A percentile compares a stretch with the other conserved stretches of the same genome.
These are phyloP conservation scores for Macrolepiota dolichaula DNA, from an alignment of 768 basidiomycete genomes.

Conservation along the genomic window DNA sequence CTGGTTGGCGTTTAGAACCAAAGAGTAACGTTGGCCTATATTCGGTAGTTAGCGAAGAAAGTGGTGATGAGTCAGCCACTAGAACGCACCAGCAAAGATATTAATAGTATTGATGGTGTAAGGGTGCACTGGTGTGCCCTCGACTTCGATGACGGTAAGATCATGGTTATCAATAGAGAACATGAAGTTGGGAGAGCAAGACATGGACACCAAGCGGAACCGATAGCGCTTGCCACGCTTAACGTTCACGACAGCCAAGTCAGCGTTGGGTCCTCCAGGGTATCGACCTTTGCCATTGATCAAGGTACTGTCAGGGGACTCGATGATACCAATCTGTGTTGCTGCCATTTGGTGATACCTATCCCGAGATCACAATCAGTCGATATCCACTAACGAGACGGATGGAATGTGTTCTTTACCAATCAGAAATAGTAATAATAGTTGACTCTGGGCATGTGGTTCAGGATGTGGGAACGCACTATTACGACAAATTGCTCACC, in stretches of 20 bases:
- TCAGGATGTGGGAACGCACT: slow-evolving; percentile 21
- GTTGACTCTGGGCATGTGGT: slow-evolving; percentile 29
- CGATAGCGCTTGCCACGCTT: slow-evolving; percentile 28
- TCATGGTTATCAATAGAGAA: slow-evolving; percentile 46
- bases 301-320: slow-evolving; percentile 25
- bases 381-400: not conserved
- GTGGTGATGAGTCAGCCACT: not conserved
- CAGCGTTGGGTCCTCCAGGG: slow-evolving; percentile 25
- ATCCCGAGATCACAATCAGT: not conserved
- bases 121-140: slow-evolving; percentile 25
- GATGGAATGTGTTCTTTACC: slow-evolving; percentile 16
- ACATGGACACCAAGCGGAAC: slow-evolving; percentile 21
- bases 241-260: slow-evolving; percentile 33
- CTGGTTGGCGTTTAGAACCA: slow-evolving; percentile 32
- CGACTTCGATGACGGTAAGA: slow-evolving; percentile 35
- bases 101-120: slow-evolving; percentile 28
- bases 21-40: slow-evolving; percentile 40
- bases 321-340: slow-evolving; percentile 17
- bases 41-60: not conserved
- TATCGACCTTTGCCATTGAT: slow-evolving; percentile 39
- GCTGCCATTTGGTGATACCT: slow-evolving; percentile 22
- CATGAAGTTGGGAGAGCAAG: slow-evolving; percentile 29
- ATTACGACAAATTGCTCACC: slow-evolving; percentile 25
- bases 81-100: slow-evolving; percentile 10
- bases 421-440: slow-evolving; percentile 38